Evolutionary conservation across 768 basidiomycete species (phyloP).

Genomic region (Psilocybe sp.): DNA sequence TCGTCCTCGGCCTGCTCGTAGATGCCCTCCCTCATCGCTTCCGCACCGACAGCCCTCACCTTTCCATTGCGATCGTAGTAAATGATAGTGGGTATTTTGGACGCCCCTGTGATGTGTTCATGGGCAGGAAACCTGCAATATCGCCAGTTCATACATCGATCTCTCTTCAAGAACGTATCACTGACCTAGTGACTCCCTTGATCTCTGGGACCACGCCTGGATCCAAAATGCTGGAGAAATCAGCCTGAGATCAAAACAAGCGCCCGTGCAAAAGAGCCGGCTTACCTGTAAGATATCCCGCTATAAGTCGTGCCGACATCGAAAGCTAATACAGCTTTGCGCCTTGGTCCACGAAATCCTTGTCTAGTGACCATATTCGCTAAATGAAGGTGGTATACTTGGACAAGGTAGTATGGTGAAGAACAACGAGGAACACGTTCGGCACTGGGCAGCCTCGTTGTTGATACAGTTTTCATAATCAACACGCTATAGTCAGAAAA

Average conservation of each 20-base stretch:
- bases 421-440: no score
- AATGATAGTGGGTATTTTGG: conserved; percentile 27
- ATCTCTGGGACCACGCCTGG: conserved; percentile 38
- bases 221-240: conserved; percentile 32
- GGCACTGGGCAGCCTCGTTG: no score
- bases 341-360: conserved; percentile 31
- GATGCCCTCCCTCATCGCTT: conserved; percentile 36
- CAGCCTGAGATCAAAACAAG: neutral
- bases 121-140: conserved; percentile 43
- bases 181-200: conserved; percentile 40
- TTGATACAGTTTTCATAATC: no score
- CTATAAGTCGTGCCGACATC: conserved; percentile 44
- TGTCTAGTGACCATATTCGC: conserved; percentile 22
- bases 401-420: neutral
- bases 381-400: neutral
- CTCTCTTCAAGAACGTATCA: neutral
- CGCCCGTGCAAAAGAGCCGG: neutral
- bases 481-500: no score
- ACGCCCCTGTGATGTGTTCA: conserved; percentile 38
- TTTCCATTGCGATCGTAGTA: conserved; percentile 41
- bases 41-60: conserved; percentile 44
- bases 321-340: conserved; percentile 42
- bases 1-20: conserved; percentile 38
- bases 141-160: conserved; percentile 1
- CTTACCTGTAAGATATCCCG: conserved; percentile 34